phyloP scores from a whole-genome alignment of 495 filamentous ascomycete species.

The Emericellopsis terricola region DNA sequence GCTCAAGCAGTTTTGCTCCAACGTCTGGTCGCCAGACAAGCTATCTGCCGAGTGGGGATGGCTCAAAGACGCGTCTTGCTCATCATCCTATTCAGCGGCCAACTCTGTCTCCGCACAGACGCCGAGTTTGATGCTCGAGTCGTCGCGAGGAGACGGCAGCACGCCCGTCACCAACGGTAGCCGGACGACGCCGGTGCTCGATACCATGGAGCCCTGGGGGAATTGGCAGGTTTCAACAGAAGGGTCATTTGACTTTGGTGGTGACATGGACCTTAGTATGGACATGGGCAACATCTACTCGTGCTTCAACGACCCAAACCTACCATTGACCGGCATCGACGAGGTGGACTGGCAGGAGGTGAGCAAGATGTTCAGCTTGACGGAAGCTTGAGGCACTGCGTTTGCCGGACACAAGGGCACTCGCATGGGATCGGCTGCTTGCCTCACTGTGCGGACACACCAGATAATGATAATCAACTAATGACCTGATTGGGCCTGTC shows the following conservation, averaged over 20 bases:
- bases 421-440: no score
- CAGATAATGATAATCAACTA: no score
- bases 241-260: background rate
- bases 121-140: background rate
- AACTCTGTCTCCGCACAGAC: background rate
- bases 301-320: background rate
- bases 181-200: background rate
- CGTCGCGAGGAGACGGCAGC: background rate
- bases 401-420: no score
- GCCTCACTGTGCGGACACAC: no score
- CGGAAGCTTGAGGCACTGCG: no score
- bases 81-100: no score
- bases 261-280: background rate
- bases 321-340: background rate
- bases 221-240: background rate
- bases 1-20: background rate
- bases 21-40: slow-evolving; percentile 1
- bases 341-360: background rate
- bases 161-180: background rate
- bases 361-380: background rate
- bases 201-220: background rate
- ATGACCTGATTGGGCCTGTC: no score
- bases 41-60: background rate
- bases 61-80: background rate
- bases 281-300: background rate